Conservation (phyloP, 345 rosid genomes). For the Microcos paniculata region DNA sequence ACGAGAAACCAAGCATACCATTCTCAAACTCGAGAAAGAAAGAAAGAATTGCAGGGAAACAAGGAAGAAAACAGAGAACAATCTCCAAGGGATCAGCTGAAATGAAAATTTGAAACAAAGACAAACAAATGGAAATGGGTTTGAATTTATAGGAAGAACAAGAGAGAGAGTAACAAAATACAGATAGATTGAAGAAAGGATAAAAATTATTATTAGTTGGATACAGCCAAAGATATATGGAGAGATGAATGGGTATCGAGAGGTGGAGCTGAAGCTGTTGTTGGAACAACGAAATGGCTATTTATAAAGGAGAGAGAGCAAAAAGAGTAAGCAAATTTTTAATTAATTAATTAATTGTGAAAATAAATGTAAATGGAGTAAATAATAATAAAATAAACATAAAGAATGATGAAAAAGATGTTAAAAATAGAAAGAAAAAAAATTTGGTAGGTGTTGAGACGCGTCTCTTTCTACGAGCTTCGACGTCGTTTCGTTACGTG, state of each 20-base stretch:
- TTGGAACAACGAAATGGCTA: background rate
- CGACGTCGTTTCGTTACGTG: background rate
- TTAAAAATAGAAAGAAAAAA: background rate
- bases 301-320: background rate
- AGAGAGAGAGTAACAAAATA: background rate
- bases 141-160: too few relatives aligned
- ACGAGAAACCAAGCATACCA: constrained; percentile 71
- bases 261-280: background rate
- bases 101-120: background rate
- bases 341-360: background rate
- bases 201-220: background rate
- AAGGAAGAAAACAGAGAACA: background rate
- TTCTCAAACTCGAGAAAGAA: background rate
- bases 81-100: background rate
- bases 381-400: background rate
- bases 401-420: background rate
- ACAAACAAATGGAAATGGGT: too few relatives aligned
- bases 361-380: too few relatives aligned
- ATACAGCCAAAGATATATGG: background rate
- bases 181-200: background rate
- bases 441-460: background rate
- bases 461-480: constrained; percentile 4
- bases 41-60: background rate
- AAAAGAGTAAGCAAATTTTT: background rate
- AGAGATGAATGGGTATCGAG: background rate